A percentile compares a stretch with the other conserved stretches of the same genome.
These are phyloP conservation scores for Sarcodon aspratus DNA, from an alignment of 768 basidiomycete genomes.

Conservation along the genomic window DNA sequence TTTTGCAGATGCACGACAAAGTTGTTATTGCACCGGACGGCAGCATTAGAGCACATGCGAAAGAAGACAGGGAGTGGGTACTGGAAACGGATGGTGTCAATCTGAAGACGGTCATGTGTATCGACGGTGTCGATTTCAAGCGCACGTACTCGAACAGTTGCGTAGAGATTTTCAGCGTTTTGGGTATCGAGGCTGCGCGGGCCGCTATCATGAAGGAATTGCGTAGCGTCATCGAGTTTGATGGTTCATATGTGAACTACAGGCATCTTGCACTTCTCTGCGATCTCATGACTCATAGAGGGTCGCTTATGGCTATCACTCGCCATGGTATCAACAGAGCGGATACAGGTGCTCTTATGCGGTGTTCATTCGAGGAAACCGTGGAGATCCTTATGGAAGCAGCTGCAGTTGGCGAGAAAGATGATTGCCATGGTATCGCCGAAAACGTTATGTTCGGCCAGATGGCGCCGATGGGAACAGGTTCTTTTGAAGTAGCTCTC, in stretches of 20 bases:
- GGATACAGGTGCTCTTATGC: slow-evolving; percentile 97
- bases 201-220: slow-evolving; percentile 91
- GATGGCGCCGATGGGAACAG: slow-evolving; percentile 99
- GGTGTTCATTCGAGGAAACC: slow-evolving; percentile 99
- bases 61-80: slow-evolving; percentile 83
- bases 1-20: slow-evolving; percentile 83
- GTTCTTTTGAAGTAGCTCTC: slow-evolving; percentile 88
- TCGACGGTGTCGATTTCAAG: slow-evolving; percentile 88
- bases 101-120: slow-evolving; percentile 87
- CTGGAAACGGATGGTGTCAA: slow-evolving; percentile 97
- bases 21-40: slow-evolving; percentile 56
- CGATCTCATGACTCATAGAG: slow-evolving; percentile 97
- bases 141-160: slow-evolving; percentile 97
- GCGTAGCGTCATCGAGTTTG: slow-evolving; percentile 94
- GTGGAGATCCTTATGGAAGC: slow-evolving; percentile 99
- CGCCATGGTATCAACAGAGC: slow-evolving; percentile 98
- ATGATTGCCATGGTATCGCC: slow-evolving; percentile 97
- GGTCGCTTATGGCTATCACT: slow-evolving; percentile 93
- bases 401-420: slow-evolving; percentile 94
- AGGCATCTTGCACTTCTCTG: slow-evolving; percentile 93
- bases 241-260: slow-evolving; percentile 99
- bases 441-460: slow-evolving; percentile 99
- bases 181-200: slow-evolving; percentile 95
- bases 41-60: slow-evolving; percentile 34
- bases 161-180: slow-evolving; percentile 85